Base-by-base conservation (phyloP, 495 filamentous ascomycete genomes). In the Amphirosellinia nigrospora region DNA sequence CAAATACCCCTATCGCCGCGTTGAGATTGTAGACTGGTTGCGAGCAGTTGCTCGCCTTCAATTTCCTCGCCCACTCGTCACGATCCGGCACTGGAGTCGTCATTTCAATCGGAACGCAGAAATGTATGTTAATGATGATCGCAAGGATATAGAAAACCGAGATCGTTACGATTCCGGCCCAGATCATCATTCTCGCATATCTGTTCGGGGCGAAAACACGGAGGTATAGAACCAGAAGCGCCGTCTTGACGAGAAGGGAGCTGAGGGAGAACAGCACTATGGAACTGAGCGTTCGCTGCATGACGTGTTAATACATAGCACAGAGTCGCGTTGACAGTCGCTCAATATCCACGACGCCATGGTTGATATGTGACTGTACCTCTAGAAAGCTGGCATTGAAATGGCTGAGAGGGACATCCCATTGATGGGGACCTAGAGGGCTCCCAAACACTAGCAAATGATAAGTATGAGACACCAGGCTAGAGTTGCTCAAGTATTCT, bases 391-490 rank as follows among this genome's bases (percentile, higher is more conserved):
- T 65, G 4, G 43, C 56, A 23, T 73, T 50, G 45, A 67, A 52
- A 26, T 52, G 53, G 28, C 38, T 67, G 13, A 73, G 45, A 45
- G 58, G 64, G 3, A 73, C 68, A 39, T 73, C 34, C 71, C 71
- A 73, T 53, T 73, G 71, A 50, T 73, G 71, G 3, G 56, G 68
- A 16, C 71, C 71, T 0, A 73, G 34, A 0, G 68, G 68, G 21
- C 34, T 43, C 15, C 55, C 58, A 16, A 70, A 68, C n/a, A 68
- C 66, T 68, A 23, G 39, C 16, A 53, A 34, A 48, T 56, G 26
- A 46, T 55, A 28, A 73, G n/a, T 28, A 46, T 41, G 7, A 66
- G 45, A 39, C 23, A 21, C 23, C 9, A 1, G 11, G 23, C 23
- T 23, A 6, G 10, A 3, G 15, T 21, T 19, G 36, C 41, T 8